Conservation (phyloP, 2,329 filamentous ascomycete genomes). For the Arthrobotrys conoides region DNA sequence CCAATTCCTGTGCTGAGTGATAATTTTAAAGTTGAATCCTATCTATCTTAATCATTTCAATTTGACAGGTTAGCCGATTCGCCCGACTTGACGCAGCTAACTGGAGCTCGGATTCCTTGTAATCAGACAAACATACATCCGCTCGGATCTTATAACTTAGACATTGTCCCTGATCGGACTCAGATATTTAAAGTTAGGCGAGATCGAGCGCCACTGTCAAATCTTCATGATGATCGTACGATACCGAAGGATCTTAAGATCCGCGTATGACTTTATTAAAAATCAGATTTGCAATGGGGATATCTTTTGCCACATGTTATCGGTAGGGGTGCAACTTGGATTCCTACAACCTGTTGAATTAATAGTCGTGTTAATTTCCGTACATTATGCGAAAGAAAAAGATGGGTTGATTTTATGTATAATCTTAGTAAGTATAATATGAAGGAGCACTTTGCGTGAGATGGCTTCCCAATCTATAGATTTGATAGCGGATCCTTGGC, state of each 20-base stretch:
- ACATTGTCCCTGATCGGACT: slow-evolving; percentile 6
- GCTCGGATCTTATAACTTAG: slow-evolving; percentile 8
- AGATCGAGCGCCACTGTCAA: neutral
- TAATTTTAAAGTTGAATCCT: slow-evolving; percentile 22
- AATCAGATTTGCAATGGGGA: neutral
- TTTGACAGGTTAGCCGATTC: neutral
- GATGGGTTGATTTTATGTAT: neutral
- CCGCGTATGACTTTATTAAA: too few relatives aligned
- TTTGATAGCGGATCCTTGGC: neutral
- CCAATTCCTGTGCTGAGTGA: neutral
- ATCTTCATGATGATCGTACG: neutral
- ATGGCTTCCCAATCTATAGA: neutral
- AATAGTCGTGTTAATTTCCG: slow-evolving; percentile 9
- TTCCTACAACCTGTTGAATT: neutral
- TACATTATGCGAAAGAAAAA: neutral
- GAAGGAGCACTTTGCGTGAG: neutral
- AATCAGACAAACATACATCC: neutral
- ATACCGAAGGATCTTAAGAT: neutral
- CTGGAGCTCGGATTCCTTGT: neutral
- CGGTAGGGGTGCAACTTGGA: neutral
- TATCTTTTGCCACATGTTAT: neutral
- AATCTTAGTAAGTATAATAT: neutral
- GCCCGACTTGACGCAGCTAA: slow-evolving; percentile 1
- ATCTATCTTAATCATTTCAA: neutral
- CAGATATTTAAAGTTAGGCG: slow-evolving; percentile 17